phyloP scores from a whole-genome alignment of 2,329 filamentous ascomycete species.

The Zymoseptoria tritici region DNA sequence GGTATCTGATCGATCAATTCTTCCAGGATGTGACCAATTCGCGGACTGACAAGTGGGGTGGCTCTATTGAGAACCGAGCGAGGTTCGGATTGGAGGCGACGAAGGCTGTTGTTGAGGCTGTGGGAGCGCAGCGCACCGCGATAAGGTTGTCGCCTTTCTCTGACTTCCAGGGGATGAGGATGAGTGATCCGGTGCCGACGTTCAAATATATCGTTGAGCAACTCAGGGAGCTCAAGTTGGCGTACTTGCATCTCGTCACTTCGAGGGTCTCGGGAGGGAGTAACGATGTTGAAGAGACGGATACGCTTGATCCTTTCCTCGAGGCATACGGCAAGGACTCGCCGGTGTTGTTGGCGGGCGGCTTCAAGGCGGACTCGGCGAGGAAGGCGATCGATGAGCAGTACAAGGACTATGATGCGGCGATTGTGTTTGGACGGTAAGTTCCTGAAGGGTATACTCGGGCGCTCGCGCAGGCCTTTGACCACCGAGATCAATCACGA shows the following conservation, averaged over 20 bases:
- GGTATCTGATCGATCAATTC: slow-evolving; percentile 49
- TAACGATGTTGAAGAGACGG: slow-evolving; percentile 28
- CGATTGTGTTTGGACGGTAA: slow-evolving; percentile 36
- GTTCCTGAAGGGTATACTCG: not conserved
- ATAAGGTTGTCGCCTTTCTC: slow-evolving; percentile 56
- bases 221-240: slow-evolving; percentile 44
- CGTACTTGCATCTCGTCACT: slow-evolving; percentile 56
- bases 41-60: slow-evolving; percentile 46
- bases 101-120: slow-evolving; percentile 34
- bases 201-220: slow-evolving; percentile 50
- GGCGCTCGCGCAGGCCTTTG: no score
- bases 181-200: slow-evolving; percentile 54
- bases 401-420: slow-evolving; percentile 35
- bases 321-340: slow-evolving; percentile 38
- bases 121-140: slow-evolving; percentile 40
- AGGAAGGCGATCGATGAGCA: slow-evolving; percentile 23
- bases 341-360: slow-evolving; percentile 44
- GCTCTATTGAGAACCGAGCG: slow-evolving; percentile 45
- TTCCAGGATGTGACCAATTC: slow-evolving; percentile 44
- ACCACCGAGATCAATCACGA: not conserved
- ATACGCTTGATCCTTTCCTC: slow-evolving; percentile 39
- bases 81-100: slow-evolving; percentile 52
- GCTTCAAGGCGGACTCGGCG: slow-evolving; percentile 33
- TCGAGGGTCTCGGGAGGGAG: slow-evolving; percentile 41
- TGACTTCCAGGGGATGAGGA: slow-evolving; percentile 54